Conservation (phyloP, 441 rosid species). For the Euphorbia celastroides region DNA sequence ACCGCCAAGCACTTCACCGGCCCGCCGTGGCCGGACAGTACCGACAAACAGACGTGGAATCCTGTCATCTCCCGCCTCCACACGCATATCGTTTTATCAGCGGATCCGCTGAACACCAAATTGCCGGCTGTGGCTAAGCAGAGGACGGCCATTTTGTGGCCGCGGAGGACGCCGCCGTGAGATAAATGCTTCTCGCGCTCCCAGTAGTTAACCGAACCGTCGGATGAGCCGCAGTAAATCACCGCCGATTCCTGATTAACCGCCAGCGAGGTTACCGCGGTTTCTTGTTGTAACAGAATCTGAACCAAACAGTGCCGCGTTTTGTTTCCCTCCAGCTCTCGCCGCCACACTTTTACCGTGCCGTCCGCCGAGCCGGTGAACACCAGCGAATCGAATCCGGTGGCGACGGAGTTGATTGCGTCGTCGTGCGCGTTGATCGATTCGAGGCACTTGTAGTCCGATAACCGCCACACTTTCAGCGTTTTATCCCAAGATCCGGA, state of each 20-base stretch:
- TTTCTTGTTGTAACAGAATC: conserved; percentile 64
- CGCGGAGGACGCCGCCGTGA: conserved; percentile 68
- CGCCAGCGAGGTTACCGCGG: conserved; percentile 70
- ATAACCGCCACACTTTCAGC: conserved; percentile 69
- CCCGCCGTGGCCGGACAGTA: conserved; percentile 66
- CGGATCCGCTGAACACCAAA: conserved; percentile 75
- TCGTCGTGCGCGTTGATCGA: conserved; percentile 78
- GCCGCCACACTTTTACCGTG: conserved; percentile 73
- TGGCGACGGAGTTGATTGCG: conserved; percentile 62
- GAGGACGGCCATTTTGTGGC: conserved; percentile 76
- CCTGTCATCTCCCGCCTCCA: conserved; percentile 59
- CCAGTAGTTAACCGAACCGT: conserved; percentile 77
- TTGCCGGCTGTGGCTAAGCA: conserved; percentile 65
- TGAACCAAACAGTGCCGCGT: conserved; percentile 75
- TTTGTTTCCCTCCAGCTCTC: conserved; percentile 67
- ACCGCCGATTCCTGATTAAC: conserved; percentile 43
- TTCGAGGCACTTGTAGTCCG: conserved; percentile 65
- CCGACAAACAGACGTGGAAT: conserved; percentile 50
- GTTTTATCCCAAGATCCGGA: conserved; percentile 95
- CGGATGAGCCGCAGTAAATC: conserved; percentile 78
- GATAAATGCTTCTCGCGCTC: conserved; percentile 55
- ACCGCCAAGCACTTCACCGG: conserved; percentile 88
- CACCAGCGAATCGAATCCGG: conserved; percentile 71
- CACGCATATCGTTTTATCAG: conserved; percentile 73
- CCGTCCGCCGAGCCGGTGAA: conserved; percentile 94